phyloP scores from a whole-genome alignment of 2,329 filamentous ascomycete species.

The Phaeoacremonium minimum region DNA sequence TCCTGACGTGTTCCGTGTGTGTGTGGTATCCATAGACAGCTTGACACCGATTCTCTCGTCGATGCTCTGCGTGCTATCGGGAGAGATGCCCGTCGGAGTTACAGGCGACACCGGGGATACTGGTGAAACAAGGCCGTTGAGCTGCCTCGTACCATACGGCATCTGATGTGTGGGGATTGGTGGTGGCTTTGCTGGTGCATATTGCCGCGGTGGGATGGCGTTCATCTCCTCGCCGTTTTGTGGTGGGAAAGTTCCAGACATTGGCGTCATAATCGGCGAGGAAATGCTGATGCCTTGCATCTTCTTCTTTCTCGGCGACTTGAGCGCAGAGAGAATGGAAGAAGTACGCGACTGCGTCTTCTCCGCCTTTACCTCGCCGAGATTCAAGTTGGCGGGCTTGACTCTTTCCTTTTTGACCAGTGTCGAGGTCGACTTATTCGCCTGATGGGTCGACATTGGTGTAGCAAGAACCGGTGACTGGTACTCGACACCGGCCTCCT shows the following conservation, averaged over 20 bases:
- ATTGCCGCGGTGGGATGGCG: conserved; percentile 52
- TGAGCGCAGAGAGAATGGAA: conserved; percentile 57
- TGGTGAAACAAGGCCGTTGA: too few relatives aligned
- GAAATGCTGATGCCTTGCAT: conserved; percentile 54
- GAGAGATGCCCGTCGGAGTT: conserved; percentile 35
- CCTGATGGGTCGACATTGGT: conserved; percentile 17
- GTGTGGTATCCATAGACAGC: conserved; percentile 17
- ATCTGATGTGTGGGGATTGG: conserved; percentile 46
- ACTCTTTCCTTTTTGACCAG: conserved; percentile 39
- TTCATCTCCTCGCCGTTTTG: conserved; percentile 52
- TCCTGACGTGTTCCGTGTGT: conserved; percentile 32
- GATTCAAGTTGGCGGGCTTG: conserved; percentile 47
- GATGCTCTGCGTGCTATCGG: conserved; percentile 46
- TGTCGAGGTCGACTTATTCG: conserved; percentile 22
- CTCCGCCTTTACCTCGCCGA: conserved; percentile 37
- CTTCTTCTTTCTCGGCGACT: conserved; percentile 53
- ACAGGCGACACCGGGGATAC: conserved; percentile 37
- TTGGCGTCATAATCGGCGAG: conserved; percentile 61
- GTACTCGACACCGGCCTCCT: conserved; percentile 49
- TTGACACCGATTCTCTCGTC: conserved; percentile 49
- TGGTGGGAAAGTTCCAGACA: conserved; percentile 55
- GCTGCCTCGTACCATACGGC: conserved; percentile 25
- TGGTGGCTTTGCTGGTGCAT: conserved; percentile 53
- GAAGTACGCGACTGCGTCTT: conserved; percentile 53
- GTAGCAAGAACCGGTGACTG: conserved; percentile 33